Percentiles rank a stretch among this genome's conserved stretches.
phyloP scores from a whole-genome alignment of 805 yeast species.

The Wickerhamomyces rabaulensis region DNA sequence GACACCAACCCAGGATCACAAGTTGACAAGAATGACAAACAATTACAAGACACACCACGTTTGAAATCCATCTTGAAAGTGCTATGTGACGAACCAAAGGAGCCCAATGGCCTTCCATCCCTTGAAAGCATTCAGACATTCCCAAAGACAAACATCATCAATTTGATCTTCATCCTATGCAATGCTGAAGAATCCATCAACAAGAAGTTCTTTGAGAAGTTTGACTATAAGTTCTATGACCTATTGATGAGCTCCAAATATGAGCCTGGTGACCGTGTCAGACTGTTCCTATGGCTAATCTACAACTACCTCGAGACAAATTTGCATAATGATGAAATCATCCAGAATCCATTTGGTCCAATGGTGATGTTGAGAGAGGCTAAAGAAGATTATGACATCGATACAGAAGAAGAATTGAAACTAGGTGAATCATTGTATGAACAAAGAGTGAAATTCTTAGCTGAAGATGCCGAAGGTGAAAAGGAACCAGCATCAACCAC shows the following conservation, averaged over 20 bases:
- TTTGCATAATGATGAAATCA: slow-evolving; percentile 45
- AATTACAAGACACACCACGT: slow-evolving; percentile 92
- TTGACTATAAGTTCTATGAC: slow-evolving; percentile 57
- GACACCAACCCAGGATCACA: slow-evolving; percentile 6
- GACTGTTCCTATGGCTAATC: slow-evolving; percentile 75
- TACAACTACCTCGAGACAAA: slow-evolving; percentile 78
- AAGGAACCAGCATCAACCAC: not conserved
- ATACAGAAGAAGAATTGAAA: slow-evolving; percentile 35
- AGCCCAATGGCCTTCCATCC: slow-evolving; percentile 43
- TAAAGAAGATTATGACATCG: slow-evolving; percentile 32
- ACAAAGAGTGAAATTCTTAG: slow-evolving; percentile 31
- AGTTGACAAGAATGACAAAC: slow-evolving; percentile 51
- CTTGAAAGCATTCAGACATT: slow-evolving; percentile 31
- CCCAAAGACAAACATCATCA: slow-evolving; percentile 62
- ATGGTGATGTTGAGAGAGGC: slow-evolving; percentile 22
- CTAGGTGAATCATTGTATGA: slow-evolving; percentile 38
- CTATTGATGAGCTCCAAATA: slow-evolving; percentile 60
- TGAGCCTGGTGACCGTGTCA: slow-evolving; percentile 62
- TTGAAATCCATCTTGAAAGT: slow-evolving; percentile 85
- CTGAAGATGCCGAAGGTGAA: slow-evolving; percentile 11
- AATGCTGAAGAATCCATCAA: slow-evolving; percentile 54
- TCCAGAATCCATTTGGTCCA: slow-evolving; percentile 54
- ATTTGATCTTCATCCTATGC: slow-evolving; percentile 69
- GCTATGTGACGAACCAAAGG: slow-evolving; percentile 64
- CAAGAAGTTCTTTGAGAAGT: slow-evolving; percentile 22